These are phyloP conservation scores for Colletotrichum chrysophilum DNA, from an alignment of 2,329 filamentous ascomycete genomes.

Conservation along the genomic window DNA sequence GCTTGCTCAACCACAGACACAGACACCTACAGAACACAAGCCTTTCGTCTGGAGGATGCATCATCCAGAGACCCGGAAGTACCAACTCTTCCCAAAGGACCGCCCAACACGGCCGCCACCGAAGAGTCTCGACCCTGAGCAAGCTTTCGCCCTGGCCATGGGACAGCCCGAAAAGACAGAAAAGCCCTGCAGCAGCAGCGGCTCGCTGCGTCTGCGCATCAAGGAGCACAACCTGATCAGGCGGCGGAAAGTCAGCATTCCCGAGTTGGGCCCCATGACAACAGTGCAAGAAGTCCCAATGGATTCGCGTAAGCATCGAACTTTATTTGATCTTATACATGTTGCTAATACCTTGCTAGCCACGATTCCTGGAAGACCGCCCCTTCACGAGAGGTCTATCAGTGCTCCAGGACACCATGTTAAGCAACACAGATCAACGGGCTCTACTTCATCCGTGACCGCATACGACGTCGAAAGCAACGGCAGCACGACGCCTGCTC, in stretches of 20 bases:
- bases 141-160: slow-evolving; percentile 50
- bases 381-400: slow-evolving; percentile 68
- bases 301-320: slow-evolving; percentile 68
- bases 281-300: slow-evolving; percentile 71
- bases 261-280: slow-evolving; percentile 71
- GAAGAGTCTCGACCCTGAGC: slow-evolving; percentile 57
- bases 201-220: slow-evolving; percentile 55
- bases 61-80: slow-evolving; percentile 59
- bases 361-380: slow-evolving; percentile 70
- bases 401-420: slow-evolving; percentile 62
- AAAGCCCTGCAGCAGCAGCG: slow-evolving; percentile 39
- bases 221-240: slow-evolving; percentile 63
- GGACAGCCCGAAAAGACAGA: slow-evolving; percentile 45
- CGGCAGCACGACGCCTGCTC: not conserved
- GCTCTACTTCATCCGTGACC: slow-evolving; percentile 36
- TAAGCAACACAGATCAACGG: slow-evolving; percentile 48
- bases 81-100: slow-evolving; percentile 65
- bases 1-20: slow-evolving; percentile 20
- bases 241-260: slow-evolving; percentile 68
- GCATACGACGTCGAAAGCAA: slow-evolving; percentile 18
- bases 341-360: slow-evolving; percentile 44
- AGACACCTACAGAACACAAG: slow-evolving; percentile 46
- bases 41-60: slow-evolving; percentile 65
- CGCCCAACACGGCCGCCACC: slow-evolving; percentile 47
- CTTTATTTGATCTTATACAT: not conserved